Evolutionary conservation across 2,329 filamentous ascomycete species (phyloP).

Genomic region (Ophiostoma ulmi): DNA sequence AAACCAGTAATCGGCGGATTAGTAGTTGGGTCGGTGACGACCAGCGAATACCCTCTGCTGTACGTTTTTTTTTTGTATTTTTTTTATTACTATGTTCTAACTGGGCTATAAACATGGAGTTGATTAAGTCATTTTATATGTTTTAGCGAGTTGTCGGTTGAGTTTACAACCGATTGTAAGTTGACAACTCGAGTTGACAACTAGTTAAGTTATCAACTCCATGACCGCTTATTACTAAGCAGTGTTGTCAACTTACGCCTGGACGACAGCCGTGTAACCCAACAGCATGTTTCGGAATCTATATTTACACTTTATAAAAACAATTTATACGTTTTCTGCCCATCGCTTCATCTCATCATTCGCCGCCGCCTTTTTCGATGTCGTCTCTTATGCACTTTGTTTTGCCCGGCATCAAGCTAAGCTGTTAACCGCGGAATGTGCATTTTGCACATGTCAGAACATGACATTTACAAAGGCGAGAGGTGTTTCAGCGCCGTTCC

Average conservation of each 20-base stretch:
- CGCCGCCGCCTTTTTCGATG: background rate
- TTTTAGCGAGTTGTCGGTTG: background rate
- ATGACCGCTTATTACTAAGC: background rate
- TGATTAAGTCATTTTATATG: background rate
- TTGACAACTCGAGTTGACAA: background rate
- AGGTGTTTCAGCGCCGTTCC: no score
- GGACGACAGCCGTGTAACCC: background rate
- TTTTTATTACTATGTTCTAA: background rate
- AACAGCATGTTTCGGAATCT: background rate
- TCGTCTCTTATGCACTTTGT: background rate
- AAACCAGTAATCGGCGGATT: slow-evolving; percentile 6
- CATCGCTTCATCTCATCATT: background rate
- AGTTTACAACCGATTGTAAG: background rate
- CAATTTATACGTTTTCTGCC: background rate
- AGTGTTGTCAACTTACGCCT: background rate
- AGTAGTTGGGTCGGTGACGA: slow-evolving; percentile 11
- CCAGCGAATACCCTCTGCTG: slow-evolving; percentile 10
- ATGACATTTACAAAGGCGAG: no score
- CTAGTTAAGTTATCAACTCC: background rate
- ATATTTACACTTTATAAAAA: background rate
- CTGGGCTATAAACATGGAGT: background rate
- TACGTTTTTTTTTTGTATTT: background rate
- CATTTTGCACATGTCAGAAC: background rate
- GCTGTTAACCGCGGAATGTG: background rate
- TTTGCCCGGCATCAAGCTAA: background rate